Conservation (phyloP, 805 yeast species). For the Ogataea salicorniae region DNA sequence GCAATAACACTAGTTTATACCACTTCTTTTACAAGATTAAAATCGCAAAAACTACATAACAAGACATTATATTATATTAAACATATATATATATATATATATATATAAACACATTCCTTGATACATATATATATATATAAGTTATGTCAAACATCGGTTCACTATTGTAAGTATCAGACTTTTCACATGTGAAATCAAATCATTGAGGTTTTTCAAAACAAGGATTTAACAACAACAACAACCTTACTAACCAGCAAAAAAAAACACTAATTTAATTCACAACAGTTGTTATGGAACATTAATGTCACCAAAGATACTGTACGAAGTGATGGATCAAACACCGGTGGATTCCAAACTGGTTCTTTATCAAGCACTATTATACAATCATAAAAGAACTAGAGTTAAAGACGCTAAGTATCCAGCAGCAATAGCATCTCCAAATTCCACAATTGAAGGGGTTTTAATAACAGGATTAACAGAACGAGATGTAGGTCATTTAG, state of each 20-base stretch:
- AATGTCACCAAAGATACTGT: constrained; percentile 8
- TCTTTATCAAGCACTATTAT: constrained; percentile 9
- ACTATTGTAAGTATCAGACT: constrained; percentile 5
- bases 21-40: no score
- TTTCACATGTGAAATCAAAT: no score
- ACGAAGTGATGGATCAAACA: constrained; percentile 10
- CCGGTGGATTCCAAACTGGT: constrained; percentile 2
- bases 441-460: constrained; percentile 5
- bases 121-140: background rate
- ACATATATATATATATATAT: no score
- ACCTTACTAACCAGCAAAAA: background rate
- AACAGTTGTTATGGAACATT: constrained; percentile 16
- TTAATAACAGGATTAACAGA: constrained; percentile 9
- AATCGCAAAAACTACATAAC: no score
- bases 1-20: no score
- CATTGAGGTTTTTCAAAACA: no score
- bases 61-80: no score
- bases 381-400: constrained; percentile 6
- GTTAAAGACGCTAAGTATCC: constrained; percentile 15
- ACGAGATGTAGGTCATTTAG: constrained; percentile 13
- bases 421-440: constrained; percentile 6
- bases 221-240: no score
- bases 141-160: background rate
- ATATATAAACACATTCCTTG: no score
- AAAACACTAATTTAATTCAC: no score